Base-by-base conservation (phyloP, 768 basidiomycete genomes). In the Termitomyces sp. region DNA sequence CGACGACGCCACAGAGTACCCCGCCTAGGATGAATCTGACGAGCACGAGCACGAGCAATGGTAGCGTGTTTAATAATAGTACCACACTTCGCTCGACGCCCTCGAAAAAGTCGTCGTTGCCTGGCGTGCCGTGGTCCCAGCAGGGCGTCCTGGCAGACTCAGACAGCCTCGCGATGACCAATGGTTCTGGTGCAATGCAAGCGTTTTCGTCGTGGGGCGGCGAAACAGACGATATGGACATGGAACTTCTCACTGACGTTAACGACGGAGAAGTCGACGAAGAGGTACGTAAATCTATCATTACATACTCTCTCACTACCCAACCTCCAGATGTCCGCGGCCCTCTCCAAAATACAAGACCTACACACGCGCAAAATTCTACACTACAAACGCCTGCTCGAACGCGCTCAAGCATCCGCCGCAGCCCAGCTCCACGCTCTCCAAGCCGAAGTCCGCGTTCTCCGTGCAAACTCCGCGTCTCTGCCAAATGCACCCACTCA, bases 361-460 rank as follows among this genome's bases (percentile, higher is more conserved):
- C 69, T 82, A 63, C 82, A 85, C 65, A 74, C 79, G 0, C 73
- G 76, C 29, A 90, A 89, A 66, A 81, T 92, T 14, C 80, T 86
- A 15, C 84, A 87, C 60, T 89, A 91, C 73, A 93, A 88, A 68
- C 83, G 92, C 1, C 79, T 94, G 1, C 81, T 94, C 12, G 92
- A 94, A 65, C 87, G 88, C 45, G 82, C 91, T 0, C 93, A 94
- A 66, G 85, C 88, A 2, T 85, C 86, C 9, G 81, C 88, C 1
- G 90, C 92, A 0, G 87, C 91, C 1, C 93, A 94, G 67, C 77
- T 94, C 2, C 92, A 94, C 67, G 92, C 93, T 0, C 76, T 95
- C 1, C 92, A 94, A 73, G 92, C 91, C 2, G 91, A 94, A 68
- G 77, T 92, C 3, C 79, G 85, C 12, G 77, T 91, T 32, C 76